Percentiles rank a stretch among this genome's conserved stretches.
Evolutionary conservation across 345 rosid genomes (phyloP).

Genomic region (Populus simonii): DNA sequence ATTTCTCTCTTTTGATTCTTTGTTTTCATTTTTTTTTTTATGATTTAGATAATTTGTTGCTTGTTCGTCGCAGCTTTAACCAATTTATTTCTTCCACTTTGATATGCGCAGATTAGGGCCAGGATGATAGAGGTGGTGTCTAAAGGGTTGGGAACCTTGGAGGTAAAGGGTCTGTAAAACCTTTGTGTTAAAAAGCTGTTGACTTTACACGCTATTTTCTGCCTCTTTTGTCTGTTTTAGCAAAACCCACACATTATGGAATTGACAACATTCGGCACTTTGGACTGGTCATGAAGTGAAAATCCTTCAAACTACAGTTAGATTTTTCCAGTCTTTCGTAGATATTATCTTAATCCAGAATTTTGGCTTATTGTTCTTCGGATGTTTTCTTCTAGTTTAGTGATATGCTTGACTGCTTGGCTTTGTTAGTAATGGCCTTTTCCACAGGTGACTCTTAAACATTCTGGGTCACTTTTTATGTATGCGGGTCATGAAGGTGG

Average conservation of each 20-base stretch:
- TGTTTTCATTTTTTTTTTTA: background rate
- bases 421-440: slow-evolving; percentile 19
- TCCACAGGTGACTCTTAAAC: slow-evolving; percentile 84
- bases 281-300: too few relatives aligned
- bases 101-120: slow-evolving; percentile 54
- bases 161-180: slow-evolving; percentile 45
- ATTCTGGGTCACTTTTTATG: slow-evolving; percentile 98
- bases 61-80: background rate
- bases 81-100: slow-evolving; percentile 3
- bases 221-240: background rate
- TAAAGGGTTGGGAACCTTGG: slow-evolving; percentile 73
- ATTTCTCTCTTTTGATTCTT: background rate
- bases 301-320: too few relatives aligned
- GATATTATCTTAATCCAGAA: background rate
- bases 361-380: background rate
- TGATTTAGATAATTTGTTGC: background rate
- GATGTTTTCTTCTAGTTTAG: background rate
- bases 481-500: slow-evolving; percentile 88
- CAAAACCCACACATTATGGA: too few relatives aligned
- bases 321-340: too few relatives aligned
- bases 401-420: slow-evolving; percentile 6
- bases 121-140: slow-evolving; percentile 93
- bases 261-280: too few relatives aligned
- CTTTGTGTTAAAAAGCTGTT: background rate
- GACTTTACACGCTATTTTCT: background rate